Conservation (phyloP, 371 early-diverging fungal genomes). For the Chytridium lagenaria region DNA sequence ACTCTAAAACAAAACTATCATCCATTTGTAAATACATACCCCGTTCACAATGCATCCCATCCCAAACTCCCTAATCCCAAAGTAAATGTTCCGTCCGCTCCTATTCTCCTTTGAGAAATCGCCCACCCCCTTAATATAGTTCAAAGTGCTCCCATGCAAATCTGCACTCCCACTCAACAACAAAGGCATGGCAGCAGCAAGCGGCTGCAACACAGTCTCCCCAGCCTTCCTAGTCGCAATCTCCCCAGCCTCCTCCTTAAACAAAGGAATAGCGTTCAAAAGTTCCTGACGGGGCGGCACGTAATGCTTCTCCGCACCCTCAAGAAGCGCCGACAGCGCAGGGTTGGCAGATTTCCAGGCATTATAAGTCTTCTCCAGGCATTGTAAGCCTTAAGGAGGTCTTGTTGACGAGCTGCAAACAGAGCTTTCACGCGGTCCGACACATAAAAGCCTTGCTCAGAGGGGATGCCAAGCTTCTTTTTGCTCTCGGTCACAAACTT, state of each 20-base stretch:
- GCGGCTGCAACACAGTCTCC: slow-evolving; percentile 80
- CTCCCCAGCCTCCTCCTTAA: slow-evolving; percentile 28
- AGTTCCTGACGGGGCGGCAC: slow-evolving; percentile 19
- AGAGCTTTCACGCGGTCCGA: slow-evolving; percentile 49
- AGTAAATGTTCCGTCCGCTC: slow-evolving; percentile 89
- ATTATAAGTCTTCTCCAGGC: slow-evolving; percentile 26
- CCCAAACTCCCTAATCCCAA: slow-evolving; percentile 97
- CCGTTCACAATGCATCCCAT: slow-evolving; percentile 99
- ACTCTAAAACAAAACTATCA: neutral
- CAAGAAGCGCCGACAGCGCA: slow-evolving; percentile 20
- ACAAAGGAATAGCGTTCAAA: slow-evolving; percentile 22
- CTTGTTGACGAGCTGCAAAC: slow-evolving; percentile 22
- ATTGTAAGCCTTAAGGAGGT: slow-evolving; percentile 21
- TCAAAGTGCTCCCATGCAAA: slow-evolving; percentile 96
- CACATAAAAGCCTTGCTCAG: slow-evolving; percentile 77
- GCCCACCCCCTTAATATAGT: slow-evolving; percentile 91
- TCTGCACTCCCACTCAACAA: slow-evolving; percentile 99
- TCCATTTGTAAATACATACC: slow-evolving; percentile 62
- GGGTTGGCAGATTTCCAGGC: slow-evolving; percentile 40
- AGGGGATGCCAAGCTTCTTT: slow-evolving; percentile 74
- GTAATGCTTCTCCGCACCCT: slow-evolving; percentile 23
- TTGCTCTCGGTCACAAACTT: slow-evolving; percentile 78
- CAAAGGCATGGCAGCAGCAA: slow-evolving; percentile 82
- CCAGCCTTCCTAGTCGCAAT: slow-evolving; percentile 88
- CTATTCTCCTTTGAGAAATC: slow-evolving; percentile 70